These are phyloP conservation scores for Aspergillus mulundensis DNA, from an alignment of 495 filamentous ascomycete species.

Conservation along the genomic window DNA sequence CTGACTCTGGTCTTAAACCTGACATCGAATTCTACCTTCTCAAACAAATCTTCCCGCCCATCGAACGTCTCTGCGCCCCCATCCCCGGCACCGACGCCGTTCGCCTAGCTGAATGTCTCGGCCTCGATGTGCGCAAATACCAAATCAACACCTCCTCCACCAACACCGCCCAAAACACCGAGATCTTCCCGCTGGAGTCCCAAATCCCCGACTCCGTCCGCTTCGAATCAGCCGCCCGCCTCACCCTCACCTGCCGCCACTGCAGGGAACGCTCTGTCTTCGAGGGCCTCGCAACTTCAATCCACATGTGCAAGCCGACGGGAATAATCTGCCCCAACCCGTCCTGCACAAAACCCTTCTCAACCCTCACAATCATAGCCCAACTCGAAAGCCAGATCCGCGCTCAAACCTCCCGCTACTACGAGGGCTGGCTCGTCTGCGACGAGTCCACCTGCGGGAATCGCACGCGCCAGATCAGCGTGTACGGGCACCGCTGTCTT, in stretches of 20 bases:
- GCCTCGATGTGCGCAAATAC: constrained; percentile 86
- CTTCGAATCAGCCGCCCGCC: constrained; percentile 72
- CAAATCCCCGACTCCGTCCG: constrained; percentile 82
- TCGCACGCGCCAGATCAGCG: constrained; percentile 85
- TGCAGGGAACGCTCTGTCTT: constrained; percentile 72
- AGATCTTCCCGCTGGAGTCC: constrained; percentile 83
- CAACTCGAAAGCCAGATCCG: constrained; percentile 85
- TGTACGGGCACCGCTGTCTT: constrained; percentile 85
- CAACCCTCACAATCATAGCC: constrained; percentile 70
- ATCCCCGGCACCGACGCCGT: constrained; percentile 87
- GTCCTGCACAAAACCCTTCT: constrained; percentile 58
- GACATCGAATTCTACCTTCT: constrained; percentile 95
- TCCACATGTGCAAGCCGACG: constrained; percentile 58
- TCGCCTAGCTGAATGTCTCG: constrained; percentile 86
- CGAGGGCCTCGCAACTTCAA: constrained; percentile 61
- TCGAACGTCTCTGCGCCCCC: constrained; percentile 95
- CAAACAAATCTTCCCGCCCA: constrained; percentile 97
- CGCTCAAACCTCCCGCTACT: constrained; percentile 72
- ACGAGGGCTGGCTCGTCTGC: constrained; percentile 87
- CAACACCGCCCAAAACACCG: constrained; percentile 48
- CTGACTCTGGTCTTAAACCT: constrained; percentile 67
- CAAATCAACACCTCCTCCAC: constrained; percentile 58
- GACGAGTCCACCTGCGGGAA: constrained; percentile 82
- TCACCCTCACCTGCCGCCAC: constrained; percentile 72
- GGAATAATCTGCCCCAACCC: constrained; percentile 68